phyloP scores from a whole-genome alignment of 495 filamentous ascomycete species.

The Penicillium longicatenatum region DNA sequence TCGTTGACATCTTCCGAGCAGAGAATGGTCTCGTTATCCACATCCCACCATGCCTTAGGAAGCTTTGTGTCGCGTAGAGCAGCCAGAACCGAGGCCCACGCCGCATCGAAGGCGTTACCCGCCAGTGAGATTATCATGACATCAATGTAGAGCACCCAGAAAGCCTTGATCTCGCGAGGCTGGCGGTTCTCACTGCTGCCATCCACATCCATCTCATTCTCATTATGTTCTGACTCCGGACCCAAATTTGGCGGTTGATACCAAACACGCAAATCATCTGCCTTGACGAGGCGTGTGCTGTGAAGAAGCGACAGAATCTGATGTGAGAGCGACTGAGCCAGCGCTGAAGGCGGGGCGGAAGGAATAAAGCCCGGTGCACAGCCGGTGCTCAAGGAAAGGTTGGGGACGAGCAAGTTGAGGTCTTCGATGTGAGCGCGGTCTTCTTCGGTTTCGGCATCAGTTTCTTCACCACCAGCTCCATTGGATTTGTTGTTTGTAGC shows the following conservation, averaged over 20 bases:
- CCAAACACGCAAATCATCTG: conserved; percentile 68
- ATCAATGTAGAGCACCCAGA: conserved; percentile 94
- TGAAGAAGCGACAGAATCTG: conserved; percentile 75
- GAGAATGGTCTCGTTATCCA: conserved; percentile 73
- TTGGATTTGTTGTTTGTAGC: conserved; percentile 26
- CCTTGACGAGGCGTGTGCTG: conserved; percentile 60
- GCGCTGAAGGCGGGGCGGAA: conserved; percentile 72
- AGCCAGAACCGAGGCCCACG: conserved; percentile 80
- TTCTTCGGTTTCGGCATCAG: conserved; percentile 33
- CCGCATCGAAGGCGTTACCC: conserved; percentile 86
- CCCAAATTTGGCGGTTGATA: conserved; percentile 53
- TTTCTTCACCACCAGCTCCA: conserved; percentile 17
- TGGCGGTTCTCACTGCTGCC: conserved; percentile 14
- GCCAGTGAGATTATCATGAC: conserved; percentile 87
- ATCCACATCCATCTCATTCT: conserved; percentile 48
- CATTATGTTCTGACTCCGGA: conserved; percentile 39
- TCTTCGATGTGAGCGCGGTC: conserved; percentile 59
- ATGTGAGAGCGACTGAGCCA: conserved; percentile 82
- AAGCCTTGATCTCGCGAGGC: conserved; percentile 67
- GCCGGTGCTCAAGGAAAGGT: conserved; percentile 86
- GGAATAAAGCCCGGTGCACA: conserved; percentile 84
- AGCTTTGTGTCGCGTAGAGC: conserved; percentile 79
- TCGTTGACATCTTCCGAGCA: conserved; percentile 62
- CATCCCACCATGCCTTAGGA: conserved; percentile 85
- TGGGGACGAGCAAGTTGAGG: conserved; percentile 82